Base-by-base conservation (phyloP, 345 rosid species). In the Acer campestre region DNA sequence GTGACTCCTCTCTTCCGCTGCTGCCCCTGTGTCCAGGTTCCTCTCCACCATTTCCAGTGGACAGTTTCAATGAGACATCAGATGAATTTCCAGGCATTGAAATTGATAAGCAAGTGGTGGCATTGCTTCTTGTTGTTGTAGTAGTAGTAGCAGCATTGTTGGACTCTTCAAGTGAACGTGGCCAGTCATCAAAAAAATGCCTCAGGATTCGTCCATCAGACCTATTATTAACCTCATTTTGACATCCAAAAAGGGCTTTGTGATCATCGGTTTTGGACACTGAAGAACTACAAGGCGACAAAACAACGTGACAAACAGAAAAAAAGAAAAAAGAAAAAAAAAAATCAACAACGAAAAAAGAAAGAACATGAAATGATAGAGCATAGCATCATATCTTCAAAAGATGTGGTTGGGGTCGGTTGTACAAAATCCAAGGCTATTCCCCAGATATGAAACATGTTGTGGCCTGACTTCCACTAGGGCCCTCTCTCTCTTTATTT, bases 151-250 rank as follows among this genome's bases (percentile, higher is more conserved):
- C 82, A 16, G 67, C 78, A 72, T 68, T 84, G 68, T 88, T 89
- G 0, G 89, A 29, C 27, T 91, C 92, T 29, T 88, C 82, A 8
- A 80, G 46, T 0, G 92, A 70, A 48, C 96, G 80, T 1, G 99
- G 98, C 97, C 97, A 95, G 73, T 95, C 98, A 62, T 95, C 93
- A 46, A 95, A 94, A 77, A 95, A 95, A 68, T 80, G 97, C 80
- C 99, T 80, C 76, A 95, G 76, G 46, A 90, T 83, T 22, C 84
- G 97, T 35, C 93, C 97, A 25, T 90, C 90, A 23, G 89, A 74
- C 70, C 85, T 83, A 71, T 77, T 71, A 69, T 67, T 69, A 42
- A 71, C 87, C 48, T 80, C 91, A 40, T 53, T 82, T 64, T 75
- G 91, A 61, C 85, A 74, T 49, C 80, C 89, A 56, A 83, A 80